phyloP scores from a whole-genome alignment of 2,329 filamentous ascomycete species.

The Botryosphaeria dothidea region DNA sequence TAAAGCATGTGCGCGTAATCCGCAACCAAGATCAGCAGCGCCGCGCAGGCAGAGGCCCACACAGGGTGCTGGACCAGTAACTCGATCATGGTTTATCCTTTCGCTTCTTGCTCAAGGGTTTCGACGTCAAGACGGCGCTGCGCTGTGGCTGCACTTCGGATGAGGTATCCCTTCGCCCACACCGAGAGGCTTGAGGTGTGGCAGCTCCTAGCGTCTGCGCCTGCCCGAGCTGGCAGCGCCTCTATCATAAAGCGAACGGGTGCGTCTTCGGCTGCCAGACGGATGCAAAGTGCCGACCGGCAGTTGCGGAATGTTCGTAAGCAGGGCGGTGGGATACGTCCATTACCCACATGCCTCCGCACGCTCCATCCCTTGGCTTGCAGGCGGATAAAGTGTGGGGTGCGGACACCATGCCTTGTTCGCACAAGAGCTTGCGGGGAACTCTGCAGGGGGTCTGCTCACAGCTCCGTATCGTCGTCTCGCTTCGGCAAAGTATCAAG shows the following conservation, averaged over 20 bases:
- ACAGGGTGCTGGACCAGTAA: constrained; percentile 1
- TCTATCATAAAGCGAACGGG: not conserved
- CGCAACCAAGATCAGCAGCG: constrained; percentile 28
- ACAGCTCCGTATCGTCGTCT: not conserved
- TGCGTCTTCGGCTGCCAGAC: not conserved
- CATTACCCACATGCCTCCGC: not conserved
- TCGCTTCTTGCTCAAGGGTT: not conserved
- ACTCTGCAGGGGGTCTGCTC: not conserved
- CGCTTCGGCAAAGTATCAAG: not conserved
- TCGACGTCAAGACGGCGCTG: not conserved
- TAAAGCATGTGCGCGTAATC: constrained; percentile 55
- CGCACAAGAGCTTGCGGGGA: constrained; percentile 2
- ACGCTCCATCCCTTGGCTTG: not conserved
- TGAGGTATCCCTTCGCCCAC: not conserved
- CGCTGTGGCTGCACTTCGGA: not conserved
- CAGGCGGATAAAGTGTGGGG: constrained; percentile 11
- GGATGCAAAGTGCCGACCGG: constrained; percentile 14
- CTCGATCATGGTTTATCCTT: not conserved
- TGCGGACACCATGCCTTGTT: constrained; percentile 1
- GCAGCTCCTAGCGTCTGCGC: not conserved
- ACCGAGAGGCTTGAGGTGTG: not conserved
- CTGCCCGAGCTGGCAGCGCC: not conserved
- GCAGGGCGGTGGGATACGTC: not conserved
- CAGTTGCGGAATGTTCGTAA: not conserved
- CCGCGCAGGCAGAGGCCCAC: constrained; percentile 18